phyloP scores from a whole-genome alignment of 2,329 filamentous ascomycete species.

The Trichophyton simii region DNA sequence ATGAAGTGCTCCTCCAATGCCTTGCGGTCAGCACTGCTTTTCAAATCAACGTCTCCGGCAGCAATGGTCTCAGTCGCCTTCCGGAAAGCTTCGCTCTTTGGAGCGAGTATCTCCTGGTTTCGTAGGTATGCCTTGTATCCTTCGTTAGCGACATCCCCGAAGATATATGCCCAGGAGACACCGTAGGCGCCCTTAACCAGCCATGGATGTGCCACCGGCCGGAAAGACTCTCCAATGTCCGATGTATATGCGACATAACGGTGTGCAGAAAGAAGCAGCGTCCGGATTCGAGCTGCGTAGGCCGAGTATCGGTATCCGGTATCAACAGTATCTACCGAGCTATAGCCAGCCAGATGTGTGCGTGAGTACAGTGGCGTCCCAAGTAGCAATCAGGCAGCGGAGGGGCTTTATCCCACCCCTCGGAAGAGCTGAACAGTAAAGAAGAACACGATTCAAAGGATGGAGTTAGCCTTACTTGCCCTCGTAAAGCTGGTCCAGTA shows the following conservation, averaged over 20 bases:
- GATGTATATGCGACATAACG: slow-evolving; percentile 95
- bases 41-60: slow-evolving; percentile 6
- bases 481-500: slow-evolving; percentile 65
- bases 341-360: slow-evolving; percentile 22
- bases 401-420: background rate
- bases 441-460: background rate
- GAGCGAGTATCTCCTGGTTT: slow-evolving; percentile 65
- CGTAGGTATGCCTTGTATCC: slow-evolving; percentile 89
- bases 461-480: slow-evolving; percentile 50
- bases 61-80: slow-evolving; percentile 18
- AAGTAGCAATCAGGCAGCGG: background rate
- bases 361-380: background rate
- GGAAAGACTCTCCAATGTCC: slow-evolving; percentile 92
- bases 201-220: slow-evolving; percentile 77
- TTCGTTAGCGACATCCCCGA: slow-evolving; percentile 83
- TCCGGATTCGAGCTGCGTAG: slow-evolving; percentile 74
- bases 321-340: slow-evolving; percentile 67
- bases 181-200: slow-evolving; percentile 75
- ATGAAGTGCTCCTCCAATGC: slow-evolving; percentile 5
- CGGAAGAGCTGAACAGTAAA: background rate
- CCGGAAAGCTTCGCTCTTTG: slow-evolving; percentile 42
- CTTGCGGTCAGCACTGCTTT: slow-evolving; percentile 4
- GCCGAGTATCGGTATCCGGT: slow-evolving; percentile 80
- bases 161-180: slow-evolving; percentile 81
- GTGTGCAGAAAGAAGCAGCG: slow-evolving; percentile 78